Percentiles rank a stretch among this genome's conserved stretches.
These are phyloP conservation scores for Aspergillus fumigatus DNA, from an alignment of 2,329 filamentous ascomycete genomes.

Conservation along the genomic window DNA sequence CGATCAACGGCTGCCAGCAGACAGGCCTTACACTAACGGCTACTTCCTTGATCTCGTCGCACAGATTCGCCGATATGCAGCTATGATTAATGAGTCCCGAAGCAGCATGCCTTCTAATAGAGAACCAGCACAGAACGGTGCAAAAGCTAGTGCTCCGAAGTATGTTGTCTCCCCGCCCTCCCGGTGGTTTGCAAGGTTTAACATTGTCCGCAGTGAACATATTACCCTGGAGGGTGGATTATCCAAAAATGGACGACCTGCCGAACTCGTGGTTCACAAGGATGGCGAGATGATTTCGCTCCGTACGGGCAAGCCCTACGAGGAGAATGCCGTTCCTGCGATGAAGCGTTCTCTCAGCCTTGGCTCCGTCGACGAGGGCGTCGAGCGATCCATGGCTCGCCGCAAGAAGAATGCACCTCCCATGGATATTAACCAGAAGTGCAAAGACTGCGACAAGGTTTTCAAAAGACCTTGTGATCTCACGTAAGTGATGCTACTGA, in stretches of 20 bases:
- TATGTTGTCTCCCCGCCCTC: slow-evolving; percentile 10
- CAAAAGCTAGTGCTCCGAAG: slow-evolving; percentile 51
- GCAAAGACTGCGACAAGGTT: slow-evolving; percentile 80
- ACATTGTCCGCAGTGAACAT: slow-evolving; percentile 51
- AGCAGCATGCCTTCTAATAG: slow-evolving; percentile 54
- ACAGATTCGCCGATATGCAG: slow-evolving; percentile 85
- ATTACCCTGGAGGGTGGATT: slow-evolving; percentile 78
- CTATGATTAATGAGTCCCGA: slow-evolving; percentile 73
- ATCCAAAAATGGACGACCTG: slow-evolving; percentile 73
- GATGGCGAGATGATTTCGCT: slow-evolving; percentile 77
- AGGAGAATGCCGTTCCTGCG: slow-evolving; percentile 36
- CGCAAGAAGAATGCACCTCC: slow-evolving; percentile 88
- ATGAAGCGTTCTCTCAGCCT: slow-evolving; percentile 50
- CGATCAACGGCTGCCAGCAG: slow-evolving; percentile 77
- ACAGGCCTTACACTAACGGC: slow-evolving; percentile 88
- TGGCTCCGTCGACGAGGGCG: slow-evolving; percentile 70
- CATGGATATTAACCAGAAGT: slow-evolving; percentile 77
- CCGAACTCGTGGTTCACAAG: slow-evolving; percentile 77
- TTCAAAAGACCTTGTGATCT: slow-evolving; percentile 97
- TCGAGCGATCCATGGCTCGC: slow-evolving; percentile 88
- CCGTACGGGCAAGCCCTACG: slow-evolving; percentile 63
- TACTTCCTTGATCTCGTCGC: slow-evolving; percentile 96
- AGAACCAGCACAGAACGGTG: slow-evolving; percentile 27
- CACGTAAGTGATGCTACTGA: slow-evolving; percentile 46
- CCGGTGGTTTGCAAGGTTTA: slow-evolving; percentile 46